Conservation (phyloP, 768 basidiomycete genomes). For the Hydnomerulius pinastri region DNA sequence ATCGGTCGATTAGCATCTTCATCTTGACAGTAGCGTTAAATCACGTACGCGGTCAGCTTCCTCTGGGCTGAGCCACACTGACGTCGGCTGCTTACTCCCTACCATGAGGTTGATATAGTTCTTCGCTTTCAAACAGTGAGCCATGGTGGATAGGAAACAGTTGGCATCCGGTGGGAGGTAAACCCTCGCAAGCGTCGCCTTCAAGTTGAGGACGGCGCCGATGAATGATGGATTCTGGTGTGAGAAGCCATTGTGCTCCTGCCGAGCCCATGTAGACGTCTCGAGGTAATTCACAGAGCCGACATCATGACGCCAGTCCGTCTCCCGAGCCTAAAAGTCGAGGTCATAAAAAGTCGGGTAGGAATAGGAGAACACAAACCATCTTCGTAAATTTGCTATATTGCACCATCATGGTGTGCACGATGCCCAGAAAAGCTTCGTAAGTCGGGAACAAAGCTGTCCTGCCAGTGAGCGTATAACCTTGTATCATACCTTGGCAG, state of each 20-base stretch:
- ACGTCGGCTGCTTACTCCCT: slow-evolving; percentile 81
- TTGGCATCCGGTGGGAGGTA: slow-evolving; percentile 93
- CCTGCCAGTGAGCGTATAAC: slow-evolving; percentile 87
- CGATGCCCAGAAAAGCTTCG: slow-evolving; percentile 88
- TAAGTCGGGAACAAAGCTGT: slow-evolving; percentile 88
- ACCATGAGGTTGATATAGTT: slow-evolving; percentile 90
- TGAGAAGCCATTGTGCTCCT: slow-evolving; percentile 89
- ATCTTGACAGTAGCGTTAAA: neutral
- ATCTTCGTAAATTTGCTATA: slow-evolving; percentile 90
- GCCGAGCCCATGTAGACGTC: slow-evolving; percentile 84
- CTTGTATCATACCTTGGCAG: slow-evolving; percentile 89
- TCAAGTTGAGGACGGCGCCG: slow-evolving; percentile 80
- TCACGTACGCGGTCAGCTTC: slow-evolving; percentile 64
- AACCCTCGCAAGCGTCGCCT: slow-evolving; percentile 68
- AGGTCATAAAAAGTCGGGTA: neutral
- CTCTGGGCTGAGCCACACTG: slow-evolving; percentile 76
- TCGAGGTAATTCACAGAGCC: slow-evolving; percentile 85
- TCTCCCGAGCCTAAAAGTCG: slow-evolving; percentile 48
- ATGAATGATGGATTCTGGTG: slow-evolving; percentile 89
- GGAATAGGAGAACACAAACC: slow-evolving; percentile 36
- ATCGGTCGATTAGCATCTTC: slow-evolving; percentile 9
- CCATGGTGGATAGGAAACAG: slow-evolving; percentile 78
- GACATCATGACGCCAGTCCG: slow-evolving; percentile 68
- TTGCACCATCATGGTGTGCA: slow-evolving; percentile 89
- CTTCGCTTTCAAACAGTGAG: slow-evolving; percentile 81